Base-by-base conservation (phyloP, 2,329 filamentous ascomycete species). In the Eutypella sp. region DNA sequence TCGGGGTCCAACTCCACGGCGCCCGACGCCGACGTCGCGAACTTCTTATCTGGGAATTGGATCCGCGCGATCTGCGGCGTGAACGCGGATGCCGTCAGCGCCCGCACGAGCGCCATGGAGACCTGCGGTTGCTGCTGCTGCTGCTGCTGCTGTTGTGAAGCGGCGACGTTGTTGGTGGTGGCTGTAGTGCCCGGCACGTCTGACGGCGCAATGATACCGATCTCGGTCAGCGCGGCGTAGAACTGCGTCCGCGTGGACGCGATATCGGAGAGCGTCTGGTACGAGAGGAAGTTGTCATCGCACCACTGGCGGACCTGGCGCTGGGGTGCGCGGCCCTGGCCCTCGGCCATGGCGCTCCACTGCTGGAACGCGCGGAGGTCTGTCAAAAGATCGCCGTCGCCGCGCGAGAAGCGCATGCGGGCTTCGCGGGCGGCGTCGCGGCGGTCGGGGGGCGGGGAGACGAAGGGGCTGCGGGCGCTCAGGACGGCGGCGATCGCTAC, bases 1-100 rank as follows among this genome's bases (percentile, higher is more conserved):
- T 97, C 92, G 0, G 92, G 92, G 61, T 99, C 93, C 6, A 96
- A 75, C 63, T 93, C 92, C 1, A 97, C 88, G 0, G 93, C 89
- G 7, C 93, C 93, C 1, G 89, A 88, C 52, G 95, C 81, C 2
- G 88, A 89, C 29, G 84, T 82, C 11, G 88, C 87, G 66, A 95
- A 99, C 66, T 96, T 97, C 72, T 95, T 95, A 68, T 96, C 89
- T 0, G 93, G 93, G 56, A 96, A 89, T 53, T 90, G 85, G 61
- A 99, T 96, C 44, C 91, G 82, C 13, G 90, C 90, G 53, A 96
- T 82, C 67, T 97, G 92, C 0, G 93, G 93, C 24, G 82, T 79
- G 64, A 89, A 89, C 3, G 86, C 82, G 3, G 84, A 84, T 4
- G 85, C 85, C 22, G 88, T 78, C 20, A 90, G 69, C 1, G 85